Conservation (phyloP, 2,329 filamentous ascomycete genomes). For the Sphaerulina populicola region DNA sequence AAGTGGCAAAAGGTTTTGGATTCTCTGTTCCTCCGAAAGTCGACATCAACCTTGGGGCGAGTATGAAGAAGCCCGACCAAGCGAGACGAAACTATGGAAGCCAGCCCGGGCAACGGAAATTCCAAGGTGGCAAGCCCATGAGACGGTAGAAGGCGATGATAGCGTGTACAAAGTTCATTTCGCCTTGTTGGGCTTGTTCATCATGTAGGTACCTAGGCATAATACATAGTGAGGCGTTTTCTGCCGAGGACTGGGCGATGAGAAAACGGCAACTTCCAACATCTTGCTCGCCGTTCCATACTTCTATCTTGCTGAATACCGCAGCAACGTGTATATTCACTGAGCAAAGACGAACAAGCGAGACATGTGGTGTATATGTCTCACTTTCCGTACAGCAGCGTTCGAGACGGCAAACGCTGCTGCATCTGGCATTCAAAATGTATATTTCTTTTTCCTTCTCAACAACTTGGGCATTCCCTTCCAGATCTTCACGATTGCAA, state of each 20-base stretch:
- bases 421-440: background rate
- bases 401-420: background rate
- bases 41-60: constrained; percentile 68
- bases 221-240: constrained; percentile 6
- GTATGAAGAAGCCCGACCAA: constrained; percentile 67
- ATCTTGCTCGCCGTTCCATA: no score
- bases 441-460: background rate
- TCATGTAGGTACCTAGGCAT: background rate
- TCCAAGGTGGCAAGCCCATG: constrained; percentile 11
- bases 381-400: background rate
- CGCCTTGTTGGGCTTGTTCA: background rate
- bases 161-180: background rate
- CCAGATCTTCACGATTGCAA: no score
- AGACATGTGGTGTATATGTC: constrained; percentile 3
- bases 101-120: constrained; percentile 55
- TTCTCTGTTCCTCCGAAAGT: constrained; percentile 69
- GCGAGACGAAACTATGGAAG: constrained; percentile 66
- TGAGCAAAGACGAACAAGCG: background rate
- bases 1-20: constrained; percentile 77
- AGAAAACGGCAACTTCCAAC: background rate
- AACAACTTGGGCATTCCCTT: background rate
- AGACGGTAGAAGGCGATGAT: background rate
- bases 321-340: background rate
- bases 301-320: background rate
- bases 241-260: background rate